These are phyloP conservation scores for Crithidia thermophila DNA, from an alignment of 208 protist species.

Conservation along the genomic window DNA sequence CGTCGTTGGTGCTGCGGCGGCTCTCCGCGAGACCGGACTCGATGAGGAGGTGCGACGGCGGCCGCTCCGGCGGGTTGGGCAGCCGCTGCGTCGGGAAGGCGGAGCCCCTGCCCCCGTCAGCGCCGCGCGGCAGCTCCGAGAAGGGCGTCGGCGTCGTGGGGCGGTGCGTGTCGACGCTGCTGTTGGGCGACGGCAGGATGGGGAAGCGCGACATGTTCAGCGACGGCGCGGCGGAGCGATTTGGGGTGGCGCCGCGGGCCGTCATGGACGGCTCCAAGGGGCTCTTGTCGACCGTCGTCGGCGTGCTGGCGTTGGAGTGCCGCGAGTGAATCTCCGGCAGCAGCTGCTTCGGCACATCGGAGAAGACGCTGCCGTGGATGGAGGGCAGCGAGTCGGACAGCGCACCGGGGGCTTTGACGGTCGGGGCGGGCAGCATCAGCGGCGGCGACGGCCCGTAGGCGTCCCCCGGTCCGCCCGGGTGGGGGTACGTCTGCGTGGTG, in stretches of 20 bases:
- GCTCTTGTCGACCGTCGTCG: slow-evolving; percentile 4
- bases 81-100: slow-evolving; percentile 8
- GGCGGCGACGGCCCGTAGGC: background rate
- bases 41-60: background rate
- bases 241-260: slow-evolving; percentile 13
- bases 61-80: slow-evolving; percentile 8
- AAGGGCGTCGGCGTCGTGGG: slow-evolving; percentile 6
- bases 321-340: background rate
- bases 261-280: slow-evolving; percentile 15
- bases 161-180: slow-evolving; percentile 8
- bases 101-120: background rate
- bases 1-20: background rate
- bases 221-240: background rate
- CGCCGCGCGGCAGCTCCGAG: slow-evolving; percentile 3
- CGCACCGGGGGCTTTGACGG: background rate
- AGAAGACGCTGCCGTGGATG: background rate
- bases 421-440: background rate
- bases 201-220: slow-evolving; percentile 4
- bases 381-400: slow-evolving; percentile 17
- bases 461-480: background rate
- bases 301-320: background rate
- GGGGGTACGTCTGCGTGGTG: background rate
- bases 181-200: slow-evolving; percentile 1
- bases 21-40: background rate
- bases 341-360: background rate